Conservation (phyloP, 495 filamentous ascomycete species). For the Astrothelium subdiscretum region DNA sequence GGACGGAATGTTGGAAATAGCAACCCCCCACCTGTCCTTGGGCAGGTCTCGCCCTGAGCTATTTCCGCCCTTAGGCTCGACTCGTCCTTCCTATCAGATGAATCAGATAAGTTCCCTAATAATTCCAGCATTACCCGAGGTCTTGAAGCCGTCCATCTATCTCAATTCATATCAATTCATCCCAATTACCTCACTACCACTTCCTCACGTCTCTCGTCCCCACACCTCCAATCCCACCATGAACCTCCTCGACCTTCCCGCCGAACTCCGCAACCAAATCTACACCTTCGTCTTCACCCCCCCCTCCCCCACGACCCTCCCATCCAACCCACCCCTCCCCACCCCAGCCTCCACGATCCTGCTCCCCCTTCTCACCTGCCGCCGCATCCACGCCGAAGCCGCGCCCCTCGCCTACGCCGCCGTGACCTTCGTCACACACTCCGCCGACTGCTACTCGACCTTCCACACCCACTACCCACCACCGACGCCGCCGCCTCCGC, state of each 20-base stretch:
- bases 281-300: not conserved
- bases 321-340: not conserved
- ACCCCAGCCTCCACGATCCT: slow-evolving; percentile 3
- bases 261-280: not conserved
- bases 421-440: slow-evolving; percentile 11
- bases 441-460: not conserved
- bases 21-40: not conserved
- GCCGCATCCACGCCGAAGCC: slow-evolving; percentile 83
- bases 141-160: too few species aligned
- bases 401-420: slow-evolving; percentile 13
- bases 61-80: too few species aligned
- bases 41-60: too few species aligned
- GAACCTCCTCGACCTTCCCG: not conserved
- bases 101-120: too few species aligned
- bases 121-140: too few species aligned
- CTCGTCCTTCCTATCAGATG: too few species aligned
- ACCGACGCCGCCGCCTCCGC: not conserved
- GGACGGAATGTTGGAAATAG: not conserved
- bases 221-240: not conserved
- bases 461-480: not conserved
- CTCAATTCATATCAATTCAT: not conserved
- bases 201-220: not conserved
- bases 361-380: slow-evolving; percentile 54
- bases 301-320: not conserved
- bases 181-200: not conserved